A percentile compares a stretch with the other conserved stretches of the same genome.
Evolutionary conservation across 2,329 filamentous ascomycete species (phyloP).

Genomic region (Ophiocordyceps camponoti-leonardi): DNA sequence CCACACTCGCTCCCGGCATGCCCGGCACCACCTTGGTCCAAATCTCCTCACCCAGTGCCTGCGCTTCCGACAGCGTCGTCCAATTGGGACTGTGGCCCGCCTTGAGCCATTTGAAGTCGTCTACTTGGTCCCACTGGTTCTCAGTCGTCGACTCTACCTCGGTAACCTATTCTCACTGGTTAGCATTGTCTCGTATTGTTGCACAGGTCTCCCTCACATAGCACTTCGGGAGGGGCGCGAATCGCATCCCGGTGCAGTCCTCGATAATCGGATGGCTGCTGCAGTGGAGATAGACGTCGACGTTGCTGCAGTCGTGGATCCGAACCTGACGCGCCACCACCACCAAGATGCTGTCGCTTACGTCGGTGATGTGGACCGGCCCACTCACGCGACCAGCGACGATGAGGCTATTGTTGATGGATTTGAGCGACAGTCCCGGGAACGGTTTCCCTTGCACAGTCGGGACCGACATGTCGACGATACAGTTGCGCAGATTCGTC

Average conservation of each 20-base stretch:
- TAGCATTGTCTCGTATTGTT: neutral
- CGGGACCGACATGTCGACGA: constrained; percentile 66
- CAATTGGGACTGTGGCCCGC: constrained; percentile 77
- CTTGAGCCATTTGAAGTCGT: constrained; percentile 97
- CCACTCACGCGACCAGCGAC: constrained; percentile 66
- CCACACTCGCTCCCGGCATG: constrained; percentile 40
- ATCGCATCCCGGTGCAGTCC: constrained; percentile 61
- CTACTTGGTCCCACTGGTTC: constrained; percentile 78
- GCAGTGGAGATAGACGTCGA: constrained; percentile 72
- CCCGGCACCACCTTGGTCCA: constrained; percentile 57
- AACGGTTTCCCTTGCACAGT: constrained; percentile 42
- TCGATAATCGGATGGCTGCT: constrained; percentile 85
- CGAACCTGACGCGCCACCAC: constrained; percentile 75
- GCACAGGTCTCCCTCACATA: constrained; percentile 40
- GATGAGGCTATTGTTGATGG: constrained; percentile 53
- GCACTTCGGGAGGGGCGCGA: constrained; percentile 53
- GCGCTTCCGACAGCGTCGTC: constrained; percentile 45
- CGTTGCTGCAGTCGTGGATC: constrained; percentile 72
- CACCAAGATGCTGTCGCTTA: constrained; percentile 58
- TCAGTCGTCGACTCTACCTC: constrained; percentile 15
- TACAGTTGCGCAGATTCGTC: constrained; percentile 49
- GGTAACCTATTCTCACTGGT: constrained; percentile 6
- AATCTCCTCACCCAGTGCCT: constrained; percentile 40
- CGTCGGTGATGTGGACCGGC: constrained; percentile 63
- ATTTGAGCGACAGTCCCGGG: constrained; percentile 48